These are phyloP conservation scores for Artomyces pyxidatus DNA, from an alignment of 768 basidiomycete genomes.

Conservation along the genomic window DNA sequence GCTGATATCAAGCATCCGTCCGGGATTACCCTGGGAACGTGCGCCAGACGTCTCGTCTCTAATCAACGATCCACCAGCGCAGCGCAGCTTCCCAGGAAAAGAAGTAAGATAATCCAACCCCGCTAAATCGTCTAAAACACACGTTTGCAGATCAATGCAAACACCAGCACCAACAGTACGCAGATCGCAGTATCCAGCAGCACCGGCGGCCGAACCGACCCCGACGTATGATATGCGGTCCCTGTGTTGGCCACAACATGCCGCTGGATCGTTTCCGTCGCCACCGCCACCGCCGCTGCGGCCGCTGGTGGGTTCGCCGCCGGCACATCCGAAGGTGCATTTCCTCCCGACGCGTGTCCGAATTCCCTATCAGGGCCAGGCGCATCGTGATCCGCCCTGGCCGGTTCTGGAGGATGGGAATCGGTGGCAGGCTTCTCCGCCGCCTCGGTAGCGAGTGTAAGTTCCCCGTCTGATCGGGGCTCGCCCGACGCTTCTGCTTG, in stretches of 20 bases:
- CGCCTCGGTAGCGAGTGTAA: no score
- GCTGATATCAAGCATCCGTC: no score
- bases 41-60: no score
- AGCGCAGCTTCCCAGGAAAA: background rate
- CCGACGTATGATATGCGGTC: background rate
- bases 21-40: no score
- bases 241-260: background rate
- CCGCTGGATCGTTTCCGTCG: background rate
- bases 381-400: no score
- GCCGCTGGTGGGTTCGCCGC: background rate
- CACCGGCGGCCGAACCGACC: constrained; percentile 39
- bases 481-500: background rate
- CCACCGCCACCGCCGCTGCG: background rate
- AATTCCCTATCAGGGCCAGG: no score
- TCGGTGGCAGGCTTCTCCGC: no score
- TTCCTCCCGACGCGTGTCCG: no score
- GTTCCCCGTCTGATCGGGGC: no score
- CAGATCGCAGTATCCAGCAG: constrained; percentile 70
- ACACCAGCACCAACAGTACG: constrained; percentile 57
- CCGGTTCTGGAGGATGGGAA: no score
- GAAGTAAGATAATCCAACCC: background rate
- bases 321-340: background rate
- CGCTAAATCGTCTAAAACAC: constrained; percentile 26
- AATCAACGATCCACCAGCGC: no score
- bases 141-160: constrained; percentile 61